Conservation (phyloP, 2,329 filamentous ascomycete species). For the Cladorrhinum sp. region DNA sequence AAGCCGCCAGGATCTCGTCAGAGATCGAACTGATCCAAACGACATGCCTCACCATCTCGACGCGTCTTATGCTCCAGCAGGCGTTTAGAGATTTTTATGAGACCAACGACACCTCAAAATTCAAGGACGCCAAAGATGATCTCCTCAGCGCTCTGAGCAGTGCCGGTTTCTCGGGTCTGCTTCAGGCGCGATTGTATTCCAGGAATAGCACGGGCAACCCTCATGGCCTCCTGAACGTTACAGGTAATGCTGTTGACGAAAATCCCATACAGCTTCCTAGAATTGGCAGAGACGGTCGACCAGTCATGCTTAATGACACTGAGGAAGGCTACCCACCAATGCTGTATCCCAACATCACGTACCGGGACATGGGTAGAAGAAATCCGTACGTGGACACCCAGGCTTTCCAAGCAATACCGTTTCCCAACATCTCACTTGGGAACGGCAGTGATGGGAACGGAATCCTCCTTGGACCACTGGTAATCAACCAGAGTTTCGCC, state of each 20-base stretch:
- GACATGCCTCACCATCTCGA: slow-evolving; percentile 68
- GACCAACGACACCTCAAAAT: slow-evolving; percentile 52
- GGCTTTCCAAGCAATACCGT: slow-evolving; percentile 47
- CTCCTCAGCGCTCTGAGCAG: slow-evolving; percentile 67
- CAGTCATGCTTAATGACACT: slow-evolving; percentile 59
- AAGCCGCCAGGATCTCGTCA: slow-evolving; percentile 75
- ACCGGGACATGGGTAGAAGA: slow-evolving; percentile 44
- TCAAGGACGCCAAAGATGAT: slow-evolving; percentile 59
- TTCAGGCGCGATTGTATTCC: slow-evolving; percentile 73
- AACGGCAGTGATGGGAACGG: slow-evolving; percentile 49
- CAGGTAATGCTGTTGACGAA: slow-evolving; percentile 45
- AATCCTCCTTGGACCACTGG: slow-evolving; percentile 73
- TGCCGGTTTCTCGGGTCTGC: slow-evolving; percentile 54
- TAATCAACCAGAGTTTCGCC: slow-evolving; percentile 69
- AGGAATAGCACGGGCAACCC: slow-evolving; percentile 58
- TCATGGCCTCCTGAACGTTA: slow-evolving; percentile 62
- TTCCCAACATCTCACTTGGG: slow-evolving; percentile 48
- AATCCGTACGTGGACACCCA: slow-evolving; percentile 42
- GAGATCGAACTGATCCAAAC: slow-evolving; percentile 78
- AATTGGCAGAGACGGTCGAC: slow-evolving; percentile 52
- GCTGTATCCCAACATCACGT: slow-evolving; percentile 79
- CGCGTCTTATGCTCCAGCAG: slow-evolving; percentile 58
- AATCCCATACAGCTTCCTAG: slow-evolving; percentile 62
- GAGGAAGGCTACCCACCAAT: slow-evolving; percentile 65
- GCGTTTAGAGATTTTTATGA: slow-evolving; percentile 42